Evolutionary conservation across 139 green algal genomes (phyloP).

Genomic region (Pseudopediastrum boryanum): DNA sequence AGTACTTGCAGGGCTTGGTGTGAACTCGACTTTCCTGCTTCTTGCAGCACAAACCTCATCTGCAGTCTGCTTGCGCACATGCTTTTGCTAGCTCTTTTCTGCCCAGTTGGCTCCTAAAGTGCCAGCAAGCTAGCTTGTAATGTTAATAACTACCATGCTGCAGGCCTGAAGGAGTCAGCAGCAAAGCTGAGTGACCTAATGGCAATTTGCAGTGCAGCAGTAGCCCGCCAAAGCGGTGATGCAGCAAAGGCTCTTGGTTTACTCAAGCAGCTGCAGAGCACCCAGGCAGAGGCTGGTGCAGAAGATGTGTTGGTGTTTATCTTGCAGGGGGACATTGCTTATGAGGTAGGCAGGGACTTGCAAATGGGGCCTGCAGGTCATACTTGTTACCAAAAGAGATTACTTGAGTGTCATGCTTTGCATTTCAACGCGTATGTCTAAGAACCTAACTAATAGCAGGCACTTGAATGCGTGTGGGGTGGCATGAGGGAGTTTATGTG

Average conservation of each 20-base stretch:
- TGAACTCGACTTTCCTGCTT: too few species aligned
- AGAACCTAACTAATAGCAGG: too few species aligned
- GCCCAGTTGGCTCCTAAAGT: too few species aligned
- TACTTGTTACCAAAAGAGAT: too few species aligned
- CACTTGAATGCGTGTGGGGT: not conserved
- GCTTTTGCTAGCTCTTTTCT: too few species aligned
- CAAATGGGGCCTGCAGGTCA: not conserved
- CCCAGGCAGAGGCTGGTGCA: not conserved
- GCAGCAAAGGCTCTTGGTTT: not conserved
- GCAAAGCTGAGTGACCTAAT: not conserved
- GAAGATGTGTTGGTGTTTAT: slow-evolving; percentile 6
- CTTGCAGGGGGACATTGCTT: slow-evolving; percentile 23
- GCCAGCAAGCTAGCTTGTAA: too few species aligned
- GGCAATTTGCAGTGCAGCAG: not conserved
- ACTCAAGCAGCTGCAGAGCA: slow-evolving; percentile 12
- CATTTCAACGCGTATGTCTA: too few species aligned
- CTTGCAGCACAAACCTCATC: too few species aligned
- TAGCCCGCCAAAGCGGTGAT: not conserved
- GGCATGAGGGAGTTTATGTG: not conserved
- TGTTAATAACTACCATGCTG: too few species aligned
- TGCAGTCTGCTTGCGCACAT: too few species aligned
- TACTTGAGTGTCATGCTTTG: too few species aligned
- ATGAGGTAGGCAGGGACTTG: slow-evolving; percentile 9
- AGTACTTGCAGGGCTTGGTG: too few species aligned
- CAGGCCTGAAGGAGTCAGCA: slow-evolving; percentile 22